These are phyloP conservation scores for Metarhizium humberi DNA, from an alignment of 2,329 filamentous ascomycete species.

Conservation along the genomic window DNA sequence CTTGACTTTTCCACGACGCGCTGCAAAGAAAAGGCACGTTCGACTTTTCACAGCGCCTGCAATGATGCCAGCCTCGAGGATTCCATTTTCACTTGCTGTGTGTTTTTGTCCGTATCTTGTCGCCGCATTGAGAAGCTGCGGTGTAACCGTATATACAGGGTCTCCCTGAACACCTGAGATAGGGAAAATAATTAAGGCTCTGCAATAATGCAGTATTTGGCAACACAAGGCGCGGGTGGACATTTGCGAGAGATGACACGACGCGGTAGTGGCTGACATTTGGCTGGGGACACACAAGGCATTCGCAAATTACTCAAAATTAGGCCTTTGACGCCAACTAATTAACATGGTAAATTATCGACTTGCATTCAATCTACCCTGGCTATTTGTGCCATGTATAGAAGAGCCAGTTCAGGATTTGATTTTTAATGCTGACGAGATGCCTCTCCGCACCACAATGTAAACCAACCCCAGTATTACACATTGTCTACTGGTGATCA, in stretches of 20 bases:
- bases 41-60: too few relatives aligned
- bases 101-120: background rate
- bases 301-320: background rate
- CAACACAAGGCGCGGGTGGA: background rate
- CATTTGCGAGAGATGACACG: background rate
- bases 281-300: background rate
- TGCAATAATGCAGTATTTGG: background rate
- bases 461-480: too few relatives aligned
- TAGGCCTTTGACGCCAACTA: background rate
- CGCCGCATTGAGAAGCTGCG: background rate
- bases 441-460: too few relatives aligned
- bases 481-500: too few relatives aligned
- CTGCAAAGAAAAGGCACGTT: too few relatives aligned
- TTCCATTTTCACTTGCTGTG: background rate
- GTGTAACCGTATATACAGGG: background rate
- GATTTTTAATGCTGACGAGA: too few relatives aligned
- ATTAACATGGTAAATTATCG: too few relatives aligned
- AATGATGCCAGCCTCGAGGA: too few relatives aligned
- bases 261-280: background rate
- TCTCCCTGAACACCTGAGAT: background rate
- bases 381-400: too few relatives aligned
- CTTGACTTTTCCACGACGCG: too few relatives aligned
- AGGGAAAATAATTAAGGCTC: background rate
- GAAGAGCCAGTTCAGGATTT: too few relatives aligned
- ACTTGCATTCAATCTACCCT: too few relatives aligned